These are phyloP conservation scores for Arthrobotrys pseudoclavata DNA, from an alignment of 2,329 filamentous ascomycete genomes.

Conservation along the genomic window DNA sequence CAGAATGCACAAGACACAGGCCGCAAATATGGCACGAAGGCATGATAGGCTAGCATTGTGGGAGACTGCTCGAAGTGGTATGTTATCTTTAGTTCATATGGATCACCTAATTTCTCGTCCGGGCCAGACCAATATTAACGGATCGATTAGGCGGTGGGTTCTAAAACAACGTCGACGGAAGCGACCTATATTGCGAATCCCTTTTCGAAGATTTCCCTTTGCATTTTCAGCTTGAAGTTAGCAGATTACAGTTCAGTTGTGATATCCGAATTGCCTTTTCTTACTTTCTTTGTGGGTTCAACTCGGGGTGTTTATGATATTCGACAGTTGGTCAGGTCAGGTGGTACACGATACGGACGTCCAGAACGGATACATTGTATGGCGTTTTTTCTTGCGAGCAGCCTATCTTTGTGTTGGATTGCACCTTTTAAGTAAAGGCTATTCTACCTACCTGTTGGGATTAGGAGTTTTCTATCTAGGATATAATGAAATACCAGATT, in stretches of 20 bases:
- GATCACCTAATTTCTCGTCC: background rate
- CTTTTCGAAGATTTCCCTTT: background rate
- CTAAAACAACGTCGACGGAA: slow-evolving; percentile 6
- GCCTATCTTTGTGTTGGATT: background rate
- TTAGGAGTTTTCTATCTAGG: slow-evolving; percentile 19
- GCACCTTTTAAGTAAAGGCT: background rate
- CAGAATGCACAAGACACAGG: slow-evolving; percentile 41
- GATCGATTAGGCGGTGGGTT: slow-evolving; percentile 45
- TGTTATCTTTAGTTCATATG: background rate
- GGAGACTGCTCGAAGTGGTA: slow-evolving; percentile 59
- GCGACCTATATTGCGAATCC: background rate
- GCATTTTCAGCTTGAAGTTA: background rate
- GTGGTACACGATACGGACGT: slow-evolving; percentile 7
- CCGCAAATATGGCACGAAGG: slow-evolving; percentile 36
- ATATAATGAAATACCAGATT: slow-evolving; percentile 21
- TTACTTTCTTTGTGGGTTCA: background rate
- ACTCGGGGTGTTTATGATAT: background rate
- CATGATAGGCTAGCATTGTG: slow-evolving; percentile 46
- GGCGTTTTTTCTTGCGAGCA: slow-evolving; percentile 16
- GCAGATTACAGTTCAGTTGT: slow-evolving; percentile 1
- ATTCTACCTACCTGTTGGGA: background rate
- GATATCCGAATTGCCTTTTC: slow-evolving; percentile 5
- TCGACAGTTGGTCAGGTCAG: slow-evolving; percentile 2
- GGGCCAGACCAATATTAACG: background rate
- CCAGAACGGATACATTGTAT: slow-evolving; percentile 11